Evolutionary conservation across 768 basidiomycete genomes (phyloP).

Genomic region (Filobasidium floriforme): DNA sequence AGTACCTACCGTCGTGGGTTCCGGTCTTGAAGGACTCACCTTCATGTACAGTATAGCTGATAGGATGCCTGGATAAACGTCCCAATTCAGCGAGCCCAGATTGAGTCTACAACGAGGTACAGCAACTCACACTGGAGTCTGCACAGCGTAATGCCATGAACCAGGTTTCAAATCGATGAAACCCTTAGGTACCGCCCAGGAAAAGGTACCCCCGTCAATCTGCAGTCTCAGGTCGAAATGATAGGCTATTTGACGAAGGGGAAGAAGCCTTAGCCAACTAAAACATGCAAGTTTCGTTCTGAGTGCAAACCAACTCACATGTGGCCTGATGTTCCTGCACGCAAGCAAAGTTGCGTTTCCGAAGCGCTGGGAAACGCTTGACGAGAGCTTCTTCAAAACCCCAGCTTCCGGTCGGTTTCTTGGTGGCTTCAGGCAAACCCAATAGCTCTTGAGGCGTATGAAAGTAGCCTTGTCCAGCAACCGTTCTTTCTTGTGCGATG

Average conservation of each 20-base stretch:
- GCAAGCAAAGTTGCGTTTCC: conserved; percentile 20
- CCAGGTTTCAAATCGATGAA: conserved; percentile 15
- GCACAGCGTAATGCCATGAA: conserved; percentile 13
- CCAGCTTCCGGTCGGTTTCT: conserved; percentile 11
- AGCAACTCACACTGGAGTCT: conserved; percentile 10
- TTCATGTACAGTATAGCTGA: conserved; percentile 18
- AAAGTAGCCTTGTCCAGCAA: conserved; percentile 15
- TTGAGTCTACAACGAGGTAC: background rate
- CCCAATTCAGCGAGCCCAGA: background rate
- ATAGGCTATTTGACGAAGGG: conserved; percentile 2
- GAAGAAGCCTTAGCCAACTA: background rate
- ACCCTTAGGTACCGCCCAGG: conserved; percentile 22
- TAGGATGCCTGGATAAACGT: conserved; percentile 11
- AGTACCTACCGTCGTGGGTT: background rate
- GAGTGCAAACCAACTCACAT: conserved; percentile 7
- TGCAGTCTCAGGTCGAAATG: conserved; percentile 22
- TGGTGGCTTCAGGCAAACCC: conserved; percentile 1
- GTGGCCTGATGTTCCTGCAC: conserved; percentile 22
- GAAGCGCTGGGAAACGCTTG: conserved; percentile 12
- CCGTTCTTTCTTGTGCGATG: background rate
- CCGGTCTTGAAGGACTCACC: background rate
- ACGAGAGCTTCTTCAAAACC: conserved; percentile 16
- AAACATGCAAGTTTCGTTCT: too few species aligned
- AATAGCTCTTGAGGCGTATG: background rate
- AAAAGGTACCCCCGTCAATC: conserved; percentile 18